Base-by-base conservation (phyloP, 768 basidiomycete species). In the Strobilomyces echinocephalus region DNA sequence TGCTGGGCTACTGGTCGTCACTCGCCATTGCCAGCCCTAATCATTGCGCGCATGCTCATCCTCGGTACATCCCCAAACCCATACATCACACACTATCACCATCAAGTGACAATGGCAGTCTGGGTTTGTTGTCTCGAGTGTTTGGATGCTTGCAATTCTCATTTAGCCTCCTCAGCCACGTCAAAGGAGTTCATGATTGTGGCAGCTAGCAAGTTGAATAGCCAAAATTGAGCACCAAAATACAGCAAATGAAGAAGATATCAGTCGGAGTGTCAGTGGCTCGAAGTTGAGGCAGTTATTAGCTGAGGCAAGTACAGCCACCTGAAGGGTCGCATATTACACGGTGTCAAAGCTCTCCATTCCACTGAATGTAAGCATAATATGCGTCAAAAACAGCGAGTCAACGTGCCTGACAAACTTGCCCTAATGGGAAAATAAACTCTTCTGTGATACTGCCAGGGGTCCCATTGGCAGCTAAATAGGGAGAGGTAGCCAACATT, bases 181-280 rank as follows among this genome's bases (percentile, higher is more conserved):
- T 85, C 78, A 62, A 98, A 97, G 69, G 91, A 90, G 63, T 92
- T 88, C 28, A 92, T 91, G 57, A 95, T 95, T n/a, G 95, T 93
- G 16, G 95, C 94, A 51, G 95, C 91, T 66, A 95, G 88, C 41
- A 97, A 70, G 67, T 94, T 93, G 76, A 95, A 86, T 53, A 95
- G 76, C 91, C 91, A 92, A 67, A 97, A 69, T 97, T 95, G 61
- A 97, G 78, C 21, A 97, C 79, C 58, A 98, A 73, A 55, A 97
- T 74, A 50, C 85, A 85, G 30, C 83, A 71, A 55, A 97, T 85
- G 74, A 91, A 97, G 73, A 91, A 97, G 54, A 18, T 5, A 28
- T 34, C 24, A 33, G 46, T 59, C 20, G 60, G 46, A 6, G 47
- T 18, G 5, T 57, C 21, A 21, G 20, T 12, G 1, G 18, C 24